Evolutionary conservation across 2,329 filamentous ascomycete species (phyloP).

Genomic region (Colletotrichum shisoi): DNA sequence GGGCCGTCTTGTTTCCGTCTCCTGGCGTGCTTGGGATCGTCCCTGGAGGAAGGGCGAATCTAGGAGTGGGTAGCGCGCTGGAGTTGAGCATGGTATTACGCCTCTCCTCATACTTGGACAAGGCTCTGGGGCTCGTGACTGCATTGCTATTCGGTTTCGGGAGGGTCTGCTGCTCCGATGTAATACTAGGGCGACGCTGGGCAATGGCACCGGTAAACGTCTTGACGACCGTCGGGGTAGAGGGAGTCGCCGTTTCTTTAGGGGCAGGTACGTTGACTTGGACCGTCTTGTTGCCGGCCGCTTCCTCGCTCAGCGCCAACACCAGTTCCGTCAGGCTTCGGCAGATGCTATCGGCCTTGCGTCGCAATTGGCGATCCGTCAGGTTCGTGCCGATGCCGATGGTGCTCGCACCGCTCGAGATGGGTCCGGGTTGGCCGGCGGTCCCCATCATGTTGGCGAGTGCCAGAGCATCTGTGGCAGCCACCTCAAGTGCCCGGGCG

Average conservation of each 20-base stretch:
- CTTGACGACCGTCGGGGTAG: conserved; percentile 58
- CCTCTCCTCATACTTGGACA: conserved; percentile 63
- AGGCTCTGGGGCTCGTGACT: conserved; percentile 56
- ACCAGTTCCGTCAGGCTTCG: conserved; percentile 92
- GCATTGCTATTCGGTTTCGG: conserved; percentile 40
- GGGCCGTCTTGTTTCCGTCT: conserved; percentile 48
- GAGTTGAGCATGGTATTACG: conserved; percentile 58
- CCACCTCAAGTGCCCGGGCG: conserved; percentile 80
- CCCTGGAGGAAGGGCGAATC: conserved; percentile 47
- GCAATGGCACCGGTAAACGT: conserved; percentile 48
- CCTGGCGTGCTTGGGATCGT: conserved; percentile 51
- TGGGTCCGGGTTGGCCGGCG: conserved; percentile 72
- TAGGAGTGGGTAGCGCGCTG: conserved; percentile 57
- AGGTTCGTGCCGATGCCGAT: conserved; percentile 63
- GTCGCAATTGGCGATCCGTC: conserved; percentile 83
- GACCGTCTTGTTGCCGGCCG: conserved; percentile 48
- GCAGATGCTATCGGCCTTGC: conserved; percentile 92
- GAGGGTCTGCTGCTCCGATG: conserved; percentile 50
- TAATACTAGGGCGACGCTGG: conserved; percentile 54
- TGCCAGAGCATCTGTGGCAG: conserved; percentile 80
- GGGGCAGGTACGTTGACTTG: conserved; percentile 41
- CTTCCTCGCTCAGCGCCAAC: conserved; percentile 77
- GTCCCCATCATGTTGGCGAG: conserved; percentile 81
- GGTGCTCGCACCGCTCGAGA: conserved; percentile 71
- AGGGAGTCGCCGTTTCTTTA: conserved; percentile 44